Base-by-base conservation (phyloP, 2,329 filamentous ascomycete species). In the Penicillium vulpinum region DNA sequence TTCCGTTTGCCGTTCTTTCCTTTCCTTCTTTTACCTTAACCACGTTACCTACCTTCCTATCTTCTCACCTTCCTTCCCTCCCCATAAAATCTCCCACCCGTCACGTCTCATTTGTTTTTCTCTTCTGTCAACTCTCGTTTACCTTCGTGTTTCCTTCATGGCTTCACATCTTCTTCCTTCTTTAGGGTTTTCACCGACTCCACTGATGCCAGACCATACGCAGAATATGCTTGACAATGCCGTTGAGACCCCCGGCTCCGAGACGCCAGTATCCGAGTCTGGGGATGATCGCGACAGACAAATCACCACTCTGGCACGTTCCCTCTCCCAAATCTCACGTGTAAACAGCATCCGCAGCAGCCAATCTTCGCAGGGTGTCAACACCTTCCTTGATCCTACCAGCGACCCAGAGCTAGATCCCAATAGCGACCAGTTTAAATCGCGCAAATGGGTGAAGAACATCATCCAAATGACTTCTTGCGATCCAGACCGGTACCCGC, bases 401-500 rank as follows among this genome's bases (percentile, higher is more conserved):
- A 59, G 62, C 6, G 67, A 76, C 41, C 71, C 75, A 0, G 67
- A 73, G 40, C 65, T 81, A 5, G 73, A 81, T 54, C 78, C 78
- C 4, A 70, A 68, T 35, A 75, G 74, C 18, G 66, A 70, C 26
- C 60, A 70, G 4, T 81, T 81, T 62, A 75, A 74, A 56, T 70
- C 77, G 5, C 72, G 72, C 18, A 72, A 75, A 59, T 81, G 78
- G 78, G 75, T 76, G 28, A 78, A 73, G 48, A 77, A 77, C 8
- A 62, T 75, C 41, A 58, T 77, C 40, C 66, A 68, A 22, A 59
- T 75, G 29, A 67, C 62, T 7, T 64, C 63, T n/a, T 58, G 64
- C n/a, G 70, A 75, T 49, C 66, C 69, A 3, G 67, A 67, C 21
- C 67, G 65, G 3, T 73, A 69, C 50, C 71, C 69, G 15, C 67